phyloP scores from a whole-genome alignment of 176 grass and related monocot genomes.

The Oryza officinalis region DNA sequence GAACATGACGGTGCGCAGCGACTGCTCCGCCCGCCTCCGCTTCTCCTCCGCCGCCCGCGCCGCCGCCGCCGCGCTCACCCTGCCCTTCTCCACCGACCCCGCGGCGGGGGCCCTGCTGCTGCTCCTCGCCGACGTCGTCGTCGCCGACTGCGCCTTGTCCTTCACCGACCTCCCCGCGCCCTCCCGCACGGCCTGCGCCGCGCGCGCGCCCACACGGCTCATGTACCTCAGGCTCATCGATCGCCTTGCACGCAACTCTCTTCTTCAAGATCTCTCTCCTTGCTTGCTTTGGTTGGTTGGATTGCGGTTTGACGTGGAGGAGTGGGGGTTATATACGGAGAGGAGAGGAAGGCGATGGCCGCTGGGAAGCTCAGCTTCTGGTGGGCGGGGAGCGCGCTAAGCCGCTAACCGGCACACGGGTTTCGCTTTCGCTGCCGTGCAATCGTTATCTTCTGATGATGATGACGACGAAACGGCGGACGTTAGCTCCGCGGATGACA shows the following conservation, averaged over 20 bases:
- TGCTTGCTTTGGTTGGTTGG: not conserved
- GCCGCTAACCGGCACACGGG: not conserved
- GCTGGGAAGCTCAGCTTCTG: not conserved
- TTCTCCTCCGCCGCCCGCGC: conserved; percentile 51
- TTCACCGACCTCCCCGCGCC: conserved; percentile 43
- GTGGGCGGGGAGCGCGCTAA: not conserved
- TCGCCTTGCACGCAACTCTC: not conserved
- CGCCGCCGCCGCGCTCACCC: conserved; percentile 23
- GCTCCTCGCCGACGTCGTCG: conserved; percentile 29
- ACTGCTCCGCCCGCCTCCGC: conserved; percentile 53
- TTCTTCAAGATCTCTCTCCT: not conserved
- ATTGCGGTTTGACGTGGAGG: not conserved
- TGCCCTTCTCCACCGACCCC: conserved; percentile 47
- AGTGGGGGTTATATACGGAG: not conserved
- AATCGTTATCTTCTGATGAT: not conserved
- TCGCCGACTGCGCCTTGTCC: conserved; percentile 53
- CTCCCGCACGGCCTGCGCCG: conserved; percentile 51
- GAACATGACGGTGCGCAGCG: conserved; percentile 85
- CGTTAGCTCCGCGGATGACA: not conserved
- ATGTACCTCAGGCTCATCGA: conserved; percentile 71
- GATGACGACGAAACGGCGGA: conserved; percentile 5
- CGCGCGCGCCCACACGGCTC: conserved; percentile 53
- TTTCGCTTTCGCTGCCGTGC: not conserved
- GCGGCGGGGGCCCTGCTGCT: conserved; percentile 37
- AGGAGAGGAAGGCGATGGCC: not conserved